A percentile compares a stretch with the other conserved stretches of the same genome.
Evolutionary conservation across 2,329 filamentous ascomycete genomes (phyloP).

Genomic region (Talaromyces pinophilus): DNA sequence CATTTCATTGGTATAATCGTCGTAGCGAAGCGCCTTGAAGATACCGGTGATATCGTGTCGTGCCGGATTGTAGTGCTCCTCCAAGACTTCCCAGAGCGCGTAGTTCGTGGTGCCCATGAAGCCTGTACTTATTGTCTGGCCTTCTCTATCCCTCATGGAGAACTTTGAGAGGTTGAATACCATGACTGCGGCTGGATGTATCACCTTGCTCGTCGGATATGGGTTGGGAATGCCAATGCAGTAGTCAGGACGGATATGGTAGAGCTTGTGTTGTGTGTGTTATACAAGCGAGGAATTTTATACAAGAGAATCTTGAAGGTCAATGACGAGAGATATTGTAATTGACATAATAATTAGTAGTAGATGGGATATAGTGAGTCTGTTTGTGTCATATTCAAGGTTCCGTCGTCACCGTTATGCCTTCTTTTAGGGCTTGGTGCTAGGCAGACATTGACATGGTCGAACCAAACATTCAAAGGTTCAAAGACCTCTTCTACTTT

Average conservation of each 20-base stretch:
- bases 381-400: background rate
- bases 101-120: slow-evolving; percentile 17
- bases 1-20: slow-evolving; percentile 9
- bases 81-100: background rate
- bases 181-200: background rate
- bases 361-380: background rate
- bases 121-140: background rate
- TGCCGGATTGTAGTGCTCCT: slow-evolving; percentile 9
- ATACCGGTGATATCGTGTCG: slow-evolving; percentile 10
- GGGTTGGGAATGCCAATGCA: background rate
- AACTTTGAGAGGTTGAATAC: background rate
- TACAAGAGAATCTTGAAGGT: background rate
- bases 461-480: background rate
- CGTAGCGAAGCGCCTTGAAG: background rate
- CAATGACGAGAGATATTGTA: background rate
- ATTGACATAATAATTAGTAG: background rate
- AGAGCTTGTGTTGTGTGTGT: background rate
- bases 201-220: background rate
- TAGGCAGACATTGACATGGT: background rate
- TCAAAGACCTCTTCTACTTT: background rate
- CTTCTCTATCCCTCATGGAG: background rate
- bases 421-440: background rate
- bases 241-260: background rate
- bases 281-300: background rate
- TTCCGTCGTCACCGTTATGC: background rate